Percentiles rank a stretch among this genome's conserved stretches.
Conservation (phyloP, 2,329 filamentous ascomycete species). For the Ophiostoma piceae region DNA sequence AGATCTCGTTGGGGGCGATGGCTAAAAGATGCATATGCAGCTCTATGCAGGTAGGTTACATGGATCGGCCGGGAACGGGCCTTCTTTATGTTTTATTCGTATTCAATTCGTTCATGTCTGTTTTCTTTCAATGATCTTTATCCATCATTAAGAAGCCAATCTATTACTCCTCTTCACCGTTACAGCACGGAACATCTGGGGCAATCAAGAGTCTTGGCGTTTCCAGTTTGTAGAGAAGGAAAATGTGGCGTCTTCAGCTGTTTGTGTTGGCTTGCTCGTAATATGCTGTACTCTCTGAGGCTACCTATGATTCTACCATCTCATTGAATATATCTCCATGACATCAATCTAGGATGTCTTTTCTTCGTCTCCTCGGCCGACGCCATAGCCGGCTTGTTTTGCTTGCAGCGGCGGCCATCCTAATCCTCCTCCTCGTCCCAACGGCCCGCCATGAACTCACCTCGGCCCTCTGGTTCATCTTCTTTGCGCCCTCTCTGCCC, state of each 20-base stretch:
- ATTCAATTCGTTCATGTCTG: background rate
- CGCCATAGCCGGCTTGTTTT: conserved; percentile 23
- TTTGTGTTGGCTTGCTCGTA: background rate
- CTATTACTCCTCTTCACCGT: background rate
- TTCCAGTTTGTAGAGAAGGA: background rate
- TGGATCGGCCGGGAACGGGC: background rate
- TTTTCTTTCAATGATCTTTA: background rate
- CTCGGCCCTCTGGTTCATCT: conserved; percentile 18
- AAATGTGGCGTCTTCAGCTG: background rate
- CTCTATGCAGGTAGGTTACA: background rate
- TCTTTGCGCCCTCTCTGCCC: conserved; percentile 25
- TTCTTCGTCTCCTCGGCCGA: conserved; percentile 19
- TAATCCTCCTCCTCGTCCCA: conserved; percentile 20
- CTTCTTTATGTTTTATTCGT: background rate
- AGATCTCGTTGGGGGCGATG: background rate
- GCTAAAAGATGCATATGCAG: conserved; percentile 10
- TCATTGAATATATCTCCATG: background rate
- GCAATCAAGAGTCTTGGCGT: conserved; percentile 7
- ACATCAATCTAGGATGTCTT: conserved; percentile 17
- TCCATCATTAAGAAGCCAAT: background rate
- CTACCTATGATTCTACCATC: background rate
- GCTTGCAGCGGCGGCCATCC: conserved; percentile 16
- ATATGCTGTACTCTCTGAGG: no score
- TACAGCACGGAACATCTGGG: background rate
- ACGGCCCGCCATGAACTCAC: conserved; percentile 20